Percentiles rank a stretch among this genome's conserved stretches.
Evolutionary conservation across 306 rosid genomes (phyloP).

Genomic region (Vicia villosa): DNA sequence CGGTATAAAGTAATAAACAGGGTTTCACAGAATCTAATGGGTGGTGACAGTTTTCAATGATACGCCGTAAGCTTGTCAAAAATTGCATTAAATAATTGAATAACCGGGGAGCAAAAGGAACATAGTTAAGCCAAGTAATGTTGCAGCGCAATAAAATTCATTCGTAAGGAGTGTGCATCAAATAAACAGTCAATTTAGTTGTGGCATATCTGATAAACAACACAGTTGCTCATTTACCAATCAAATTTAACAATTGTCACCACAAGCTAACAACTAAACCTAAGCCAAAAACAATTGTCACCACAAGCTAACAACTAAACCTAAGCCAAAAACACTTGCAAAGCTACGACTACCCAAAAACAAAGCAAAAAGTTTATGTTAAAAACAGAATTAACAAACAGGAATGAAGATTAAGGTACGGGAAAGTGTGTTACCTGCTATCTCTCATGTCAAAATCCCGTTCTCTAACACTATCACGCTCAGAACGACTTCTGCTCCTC

Average conservation of each 20-base stretch:
- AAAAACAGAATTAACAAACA: no score
- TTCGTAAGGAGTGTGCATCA: background rate
- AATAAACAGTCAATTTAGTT: background rate
- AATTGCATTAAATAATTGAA: background rate
- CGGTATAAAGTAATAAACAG: no score
- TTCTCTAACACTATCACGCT: conserved; percentile 60
- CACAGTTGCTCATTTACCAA: conserved; percentile 7
- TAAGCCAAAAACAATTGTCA: no score
- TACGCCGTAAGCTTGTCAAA: background rate
- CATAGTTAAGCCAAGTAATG: background rate
- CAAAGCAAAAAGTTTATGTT: no score
- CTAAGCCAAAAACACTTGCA: conserved; percentile 3
- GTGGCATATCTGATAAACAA: conserved; percentile 9
- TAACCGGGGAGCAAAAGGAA: conserved; percentile 9
- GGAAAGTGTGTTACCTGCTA: conserved; percentile 52
- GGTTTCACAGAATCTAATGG: no score
- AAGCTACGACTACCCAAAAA: no score
- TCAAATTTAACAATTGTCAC: background rate
- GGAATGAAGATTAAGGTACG: background rate
- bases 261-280: no score
- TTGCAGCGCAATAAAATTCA: conserved; percentile 6
- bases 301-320: background rate
- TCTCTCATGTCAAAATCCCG: conserved; percentile 73
- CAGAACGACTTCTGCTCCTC: conserved; percentile 31
- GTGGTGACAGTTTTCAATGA: background rate